Percentiles rank a stretch among this genome's conserved stretches.
phyloP scores from a whole-genome alignment of 192 early-diverging fungal species.

The Coemansia sp. region DNA sequence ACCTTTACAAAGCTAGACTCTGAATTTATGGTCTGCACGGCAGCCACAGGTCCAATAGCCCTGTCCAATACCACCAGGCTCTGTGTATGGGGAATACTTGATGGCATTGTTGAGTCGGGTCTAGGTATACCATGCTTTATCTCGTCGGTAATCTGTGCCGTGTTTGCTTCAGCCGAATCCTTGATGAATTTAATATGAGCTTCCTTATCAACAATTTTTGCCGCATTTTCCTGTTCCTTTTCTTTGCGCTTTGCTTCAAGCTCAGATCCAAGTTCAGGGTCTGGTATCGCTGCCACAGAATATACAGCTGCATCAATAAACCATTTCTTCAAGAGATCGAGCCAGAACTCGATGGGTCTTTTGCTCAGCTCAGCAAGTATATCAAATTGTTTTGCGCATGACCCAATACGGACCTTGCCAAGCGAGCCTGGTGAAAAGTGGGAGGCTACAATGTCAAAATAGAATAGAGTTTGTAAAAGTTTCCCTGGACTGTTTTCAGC shows the following conservation, averaged over 20 bases:
- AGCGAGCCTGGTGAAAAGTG: constrained; percentile 30
- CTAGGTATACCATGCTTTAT: constrained; percentile 59
- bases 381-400: constrained; percentile 32
- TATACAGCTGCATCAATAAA: constrained; percentile 25
- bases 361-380: constrained; percentile 23
- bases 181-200: constrained; percentile 56
- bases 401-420: constrained; percentile 20
- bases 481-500: constrained; percentile 39
- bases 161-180: constrained; percentile 27
- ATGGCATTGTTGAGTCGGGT: constrained; percentile 27
- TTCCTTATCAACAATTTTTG: constrained; percentile 23
- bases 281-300: constrained; percentile 39
- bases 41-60: constrained; percentile 48
- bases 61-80: constrained; percentile 3
- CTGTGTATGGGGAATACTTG: constrained; percentile 19
- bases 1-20: constrained; percentile 68
- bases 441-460: constrained; percentile 35
- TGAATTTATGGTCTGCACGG: constrained; percentile 62
- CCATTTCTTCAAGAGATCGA: constrained; percentile 43
- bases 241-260: constrained; percentile 34
- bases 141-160: constrained; percentile 52
- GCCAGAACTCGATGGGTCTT: constrained; percentile 37
- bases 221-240: constrained; percentile 24
- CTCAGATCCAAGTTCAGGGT: constrained; percentile 12
- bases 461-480: constrained; percentile 19